Base-by-base conservation (phyloP, 306 rosid species). In the Medicago arabica region DNA sequence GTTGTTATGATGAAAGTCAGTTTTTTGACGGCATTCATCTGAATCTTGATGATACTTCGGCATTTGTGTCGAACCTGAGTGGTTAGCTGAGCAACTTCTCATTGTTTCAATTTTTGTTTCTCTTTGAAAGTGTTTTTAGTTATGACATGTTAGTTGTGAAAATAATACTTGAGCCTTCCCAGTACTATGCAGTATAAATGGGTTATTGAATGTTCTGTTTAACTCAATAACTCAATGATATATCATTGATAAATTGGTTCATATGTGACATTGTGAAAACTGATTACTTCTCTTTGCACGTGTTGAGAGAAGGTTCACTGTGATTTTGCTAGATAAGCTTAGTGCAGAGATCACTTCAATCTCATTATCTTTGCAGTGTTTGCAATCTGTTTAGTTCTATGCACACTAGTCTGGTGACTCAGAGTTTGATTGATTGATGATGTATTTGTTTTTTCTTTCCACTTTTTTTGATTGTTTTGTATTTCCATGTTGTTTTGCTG, bases 51-150 rank as follows among this genome's bases (percentile, higher is more conserved):
- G 85, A 85, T 76, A 70, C 75, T 47, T 81, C 75, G 83, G 81
- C 83, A 74, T 59, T 53, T 28, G 40, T 81, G 85, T 63, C 73
- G 79, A 81, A 70, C n/a, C 87, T 78, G 85, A 81, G 85, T 76
- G 81, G 88, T 81, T 85, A 85, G 39, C 83, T 82, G 82, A 82
- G 82, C 84, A 82, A 75, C 80, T 67, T 28, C 7, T 54, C 14
- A 18, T 54, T 54, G 13, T 54, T 54, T 9, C 14, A 54, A 18
- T 54, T 54, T 19, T 54, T 18, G 6, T 18, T 18, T 54, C 31
- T 28, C 31, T 28, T 28, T 28, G 31, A 28, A 28, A 28, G 10
- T 53, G 5, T 8, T 0, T 53, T 23, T 17, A 7, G 58, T 51
- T 50, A 7, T 16, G 11, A 5, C 1, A 28, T 3, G 4, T 28